Conservation (phyloP, 1,139 yeast genomes). For the Nadsonia starkeyi-henricii region DNA sequence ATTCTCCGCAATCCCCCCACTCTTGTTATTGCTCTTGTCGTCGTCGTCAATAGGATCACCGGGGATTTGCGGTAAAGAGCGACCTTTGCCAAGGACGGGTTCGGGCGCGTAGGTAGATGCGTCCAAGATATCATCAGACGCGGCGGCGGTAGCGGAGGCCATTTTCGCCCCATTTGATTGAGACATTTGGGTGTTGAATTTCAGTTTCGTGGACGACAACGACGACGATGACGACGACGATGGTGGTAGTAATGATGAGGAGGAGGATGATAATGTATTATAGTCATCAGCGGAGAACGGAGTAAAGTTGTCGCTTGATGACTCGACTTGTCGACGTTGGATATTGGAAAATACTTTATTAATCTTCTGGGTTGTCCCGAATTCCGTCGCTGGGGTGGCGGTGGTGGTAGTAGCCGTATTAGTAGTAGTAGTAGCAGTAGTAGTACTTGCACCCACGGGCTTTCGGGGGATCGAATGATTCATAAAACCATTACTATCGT, state of each 20-base stretch:
- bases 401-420: not conserved
- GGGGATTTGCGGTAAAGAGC: slow-evolving; percentile 11
- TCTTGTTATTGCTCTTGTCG: no score
- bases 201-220: no score
- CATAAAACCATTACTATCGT: no score
- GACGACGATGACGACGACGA: no score
- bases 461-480: no score
- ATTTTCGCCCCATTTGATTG: no score
- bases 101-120: slow-evolving; percentile 18
- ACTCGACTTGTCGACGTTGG: slow-evolving; percentile 7
- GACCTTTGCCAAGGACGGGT: slow-evolving; percentile 11
- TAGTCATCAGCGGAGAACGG: slow-evolving; percentile 20
- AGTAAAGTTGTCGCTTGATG: slow-evolving; percentile 8
- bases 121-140: slow-evolving; percentile 12
- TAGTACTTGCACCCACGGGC: not conserved
- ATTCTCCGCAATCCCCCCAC: slow-evolving; percentile 7
- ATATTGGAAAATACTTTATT: no score
- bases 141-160: no score
- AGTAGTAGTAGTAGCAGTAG: slow-evolving; percentile 1
- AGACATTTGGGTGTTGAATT: no score
- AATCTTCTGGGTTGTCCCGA: no score
- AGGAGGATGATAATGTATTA: no score
- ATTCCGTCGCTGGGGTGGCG: not conserved
- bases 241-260: no score
- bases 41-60: slow-evolving; percentile 13